Conservation (phyloP, 495 filamentous ascomycete species). For the Hypoxylon rickii region DNA sequence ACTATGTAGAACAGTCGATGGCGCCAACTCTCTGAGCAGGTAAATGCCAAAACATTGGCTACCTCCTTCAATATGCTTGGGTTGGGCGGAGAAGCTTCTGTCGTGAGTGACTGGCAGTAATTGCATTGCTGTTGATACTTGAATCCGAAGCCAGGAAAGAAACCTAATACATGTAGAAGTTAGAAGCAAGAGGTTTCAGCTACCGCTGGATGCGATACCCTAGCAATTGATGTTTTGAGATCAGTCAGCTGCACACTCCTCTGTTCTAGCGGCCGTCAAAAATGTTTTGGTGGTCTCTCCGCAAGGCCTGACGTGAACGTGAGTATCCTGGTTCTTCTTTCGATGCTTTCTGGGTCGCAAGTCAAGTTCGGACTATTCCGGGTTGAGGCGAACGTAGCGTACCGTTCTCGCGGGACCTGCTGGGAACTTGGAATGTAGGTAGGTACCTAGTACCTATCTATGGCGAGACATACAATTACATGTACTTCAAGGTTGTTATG, state of each 20-base stretch:
- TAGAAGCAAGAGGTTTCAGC: slow-evolving; percentile 6
- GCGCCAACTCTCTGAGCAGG: too few species aligned
- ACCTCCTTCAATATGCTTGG: neutral
- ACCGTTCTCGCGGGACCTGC: slow-evolving; percentile 10
- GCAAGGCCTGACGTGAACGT: neutral
- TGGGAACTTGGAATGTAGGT: too few species aligned
- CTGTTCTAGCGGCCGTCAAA: slow-evolving; percentile 2
- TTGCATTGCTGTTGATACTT: neutral
- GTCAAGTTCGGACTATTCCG: neutral
- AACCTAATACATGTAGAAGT: slow-evolving; percentile 6
- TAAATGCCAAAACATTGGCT: too few species aligned
- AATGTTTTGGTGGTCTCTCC: slow-evolving; percentile 12
- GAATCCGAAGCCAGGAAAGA: slow-evolving; percentile 5
- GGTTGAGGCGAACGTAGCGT: too few species aligned
- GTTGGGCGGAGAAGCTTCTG: neutral
- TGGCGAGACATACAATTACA: too few species aligned
- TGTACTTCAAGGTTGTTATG: too few species aligned
- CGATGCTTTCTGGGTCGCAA: slow-evolving; percentile 7
- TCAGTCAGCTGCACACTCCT: slow-evolving; percentile 5
- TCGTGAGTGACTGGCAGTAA: neutral
- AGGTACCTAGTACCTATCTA: too few species aligned
- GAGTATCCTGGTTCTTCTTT: neutral
- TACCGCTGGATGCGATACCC: slow-evolving; percentile 14
- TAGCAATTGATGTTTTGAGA: slow-evolving; percentile 7
- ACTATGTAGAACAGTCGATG: too few species aligned